Percentiles rank a stretch among this genome's conserved stretches.
Evolutionary conservation across 2,329 filamentous ascomycete species (phyloP).

Genomic region (Calonectria fujianensis): DNA sequence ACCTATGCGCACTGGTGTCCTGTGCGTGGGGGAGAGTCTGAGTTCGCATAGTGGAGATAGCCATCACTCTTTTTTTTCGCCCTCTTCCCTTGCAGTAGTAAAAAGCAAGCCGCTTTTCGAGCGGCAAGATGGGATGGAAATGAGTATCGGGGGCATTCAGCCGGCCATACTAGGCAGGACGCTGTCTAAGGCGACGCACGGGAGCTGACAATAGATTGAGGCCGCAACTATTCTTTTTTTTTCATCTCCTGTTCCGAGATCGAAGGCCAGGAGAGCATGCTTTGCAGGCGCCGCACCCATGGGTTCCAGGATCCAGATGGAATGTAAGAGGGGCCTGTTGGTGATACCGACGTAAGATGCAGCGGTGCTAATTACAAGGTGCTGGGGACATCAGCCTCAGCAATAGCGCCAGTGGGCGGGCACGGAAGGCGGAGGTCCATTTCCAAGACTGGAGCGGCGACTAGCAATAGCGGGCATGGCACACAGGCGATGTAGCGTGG

Average conservation of each 20-base stretch:
- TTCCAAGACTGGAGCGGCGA: constrained; percentile 37
- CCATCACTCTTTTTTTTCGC: constrained; percentile 35
- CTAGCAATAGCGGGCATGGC: constrained; percentile 38
- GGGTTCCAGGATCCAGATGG: constrained; percentile 17
- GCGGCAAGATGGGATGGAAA: constrained; percentile 51
- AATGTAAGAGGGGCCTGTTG: constrained; percentile 40
- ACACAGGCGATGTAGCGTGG: constrained; percentile 37
- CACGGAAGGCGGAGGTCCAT: constrained; percentile 40
- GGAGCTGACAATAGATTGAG: constrained; percentile 43
- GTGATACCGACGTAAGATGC: constrained; percentile 46
- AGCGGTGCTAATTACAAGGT: constrained; percentile 44
- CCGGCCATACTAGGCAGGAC: constrained; percentile 19
- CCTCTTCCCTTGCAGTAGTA: constrained; percentile 51
- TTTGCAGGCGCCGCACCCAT: constrained; percentile 44
- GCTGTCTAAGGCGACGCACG: constrained; percentile 43
- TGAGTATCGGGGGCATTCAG: constrained; percentile 45
- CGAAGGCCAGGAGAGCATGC: constrained; percentile 30
- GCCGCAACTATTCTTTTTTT: constrained; percentile 35
- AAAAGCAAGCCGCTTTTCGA: constrained; percentile 44
- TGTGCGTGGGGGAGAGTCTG: constrained; percentile 37
- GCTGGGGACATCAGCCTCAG: constrained; percentile 39
- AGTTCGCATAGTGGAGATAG: constrained; percentile 44
- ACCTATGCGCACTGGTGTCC: constrained; percentile 42
- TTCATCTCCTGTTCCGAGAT: constrained; percentile 21
- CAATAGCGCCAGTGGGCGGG: constrained; percentile 43